Evolutionary conservation across 352 stramenopile species (phyloP), one percentile per base, ranked within the genome.

Genomic region (Elongisporangium undulatum): DNA sequence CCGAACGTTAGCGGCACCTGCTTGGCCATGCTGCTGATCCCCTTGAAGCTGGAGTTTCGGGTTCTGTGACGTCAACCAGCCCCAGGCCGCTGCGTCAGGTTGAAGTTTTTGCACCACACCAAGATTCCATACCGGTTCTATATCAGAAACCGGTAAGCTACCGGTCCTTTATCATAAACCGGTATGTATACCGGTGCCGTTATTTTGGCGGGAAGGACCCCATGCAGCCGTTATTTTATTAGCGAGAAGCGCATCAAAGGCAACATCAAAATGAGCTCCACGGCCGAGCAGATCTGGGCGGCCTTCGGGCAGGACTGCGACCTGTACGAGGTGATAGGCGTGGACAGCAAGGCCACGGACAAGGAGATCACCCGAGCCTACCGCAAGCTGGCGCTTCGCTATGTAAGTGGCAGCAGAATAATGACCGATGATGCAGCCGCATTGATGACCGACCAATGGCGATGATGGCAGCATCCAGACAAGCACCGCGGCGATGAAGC

Each of bases 381-480:
- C 59, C 68, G 72, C 16, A 90, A 88, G 64, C 65, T 86, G 10
- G 82, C 81, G 22, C 67, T 95, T 26, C 79, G 85, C 74, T 90
- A 80, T 50, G 80, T 90, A 68, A 49, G 74, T 68, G 15, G 15
- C 41, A 13, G 19, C 17, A 49, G 16, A 29, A 26, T 12, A 12
- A 48, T 7, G 48, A 39, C 49, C 29, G 41, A 22, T 65, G 9
- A 16, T 20, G 63, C 6, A 20, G 38, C 15, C 9, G 22, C 54
- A 55, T 59, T 53, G 34, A 22, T 15, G 16, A 56, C 49, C 7
- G 58, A 63, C 58, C 64, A 53, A 34, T 53, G 26, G n/a, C n/a
- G n/a, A n/a, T n/a, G 51, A 34, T 56, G 51, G 20, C 63, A 97
- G 86, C 90, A 97, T 57, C 90, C 90, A 16, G 89, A 97, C 64